Percentiles rank a stretch among this genome's conserved stretches.
Evolutionary conservation across 768 basidiomycete genomes (phyloP).

Genomic region (Neoboletus subvelutipes): DNA sequence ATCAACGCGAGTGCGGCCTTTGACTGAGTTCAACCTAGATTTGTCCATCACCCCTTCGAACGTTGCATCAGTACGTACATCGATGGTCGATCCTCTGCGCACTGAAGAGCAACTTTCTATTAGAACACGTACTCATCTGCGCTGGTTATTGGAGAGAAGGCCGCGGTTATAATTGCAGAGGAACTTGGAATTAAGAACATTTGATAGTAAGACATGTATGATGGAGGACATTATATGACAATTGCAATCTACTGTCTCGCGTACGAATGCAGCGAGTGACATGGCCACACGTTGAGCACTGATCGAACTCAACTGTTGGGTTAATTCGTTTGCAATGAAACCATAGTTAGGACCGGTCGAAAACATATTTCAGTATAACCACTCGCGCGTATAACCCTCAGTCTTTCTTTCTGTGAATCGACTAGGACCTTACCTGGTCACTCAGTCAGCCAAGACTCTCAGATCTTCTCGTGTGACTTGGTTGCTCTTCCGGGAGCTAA

Average conservation of each 20-base stretch:
- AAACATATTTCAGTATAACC: too few species aligned
- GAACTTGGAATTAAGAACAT: constrained; percentile 20
- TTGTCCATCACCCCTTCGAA: constrained; percentile 42
- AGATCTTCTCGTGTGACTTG: too few species aligned
- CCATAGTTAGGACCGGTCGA: too few species aligned
- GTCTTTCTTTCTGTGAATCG: neutral
- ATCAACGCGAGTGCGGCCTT: neutral
- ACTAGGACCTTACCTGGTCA: neutral
- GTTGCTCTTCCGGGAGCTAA: too few species aligned
- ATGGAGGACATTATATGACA: neutral
- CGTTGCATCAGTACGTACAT: constrained; percentile 31
- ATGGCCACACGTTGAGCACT: too few species aligned
- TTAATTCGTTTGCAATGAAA: too few species aligned
- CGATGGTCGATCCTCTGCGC: neutral
- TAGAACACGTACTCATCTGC: constrained; percentile 29
- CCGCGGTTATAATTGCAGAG: constrained; percentile 19
- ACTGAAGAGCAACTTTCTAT: neutral
- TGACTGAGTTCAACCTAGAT: constrained; percentile 22
- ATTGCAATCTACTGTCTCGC: neutral
- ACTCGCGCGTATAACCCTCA: neutral
- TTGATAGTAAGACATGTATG: neutral
- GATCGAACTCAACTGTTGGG: too few species aligned
- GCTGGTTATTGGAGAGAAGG: constrained; percentile 29
- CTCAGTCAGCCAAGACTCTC: too few species aligned
- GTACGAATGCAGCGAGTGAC: neutral